Base-by-base conservation (phyloP, 1,284 basidiomycete genomes). In the Pascua sp. region DNA sequence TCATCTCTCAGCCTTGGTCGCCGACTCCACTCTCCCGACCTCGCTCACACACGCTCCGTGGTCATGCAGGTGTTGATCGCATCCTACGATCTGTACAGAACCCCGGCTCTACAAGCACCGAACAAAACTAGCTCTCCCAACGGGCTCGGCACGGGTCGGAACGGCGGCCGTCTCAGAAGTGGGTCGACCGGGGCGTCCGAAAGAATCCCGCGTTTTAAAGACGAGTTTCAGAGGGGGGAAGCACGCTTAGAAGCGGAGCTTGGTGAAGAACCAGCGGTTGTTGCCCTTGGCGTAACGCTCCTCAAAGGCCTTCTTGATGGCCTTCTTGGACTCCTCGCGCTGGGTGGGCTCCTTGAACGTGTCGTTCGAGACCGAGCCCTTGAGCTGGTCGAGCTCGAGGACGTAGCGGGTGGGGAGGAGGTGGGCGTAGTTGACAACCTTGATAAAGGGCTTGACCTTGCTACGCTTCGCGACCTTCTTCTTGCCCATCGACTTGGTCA, bases 401-500 rank as follows among this genome's bases (percentile, higher is more conserved):
- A 89, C 88, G 81, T 97, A 97, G 78, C 94, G 92, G 67, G 93
- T 97, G 55, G 93, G 93, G 87, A 96, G 94, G 63, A 97, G 83
- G 81, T 97, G 93, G 61, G 91, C 89, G 84, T 96, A 96, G 86
- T 97, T 97, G 79, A 96, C 80, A 63, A 94, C 92, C 86, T 96
- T 96, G 84, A 97, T 92, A 81, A 97, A 97, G 69, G 93, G 93
- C 85, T 97, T 97, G 78, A 97, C 87, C 81, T 92, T 93, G 81
- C 85, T 91, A 81, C 93, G 84, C 80, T 84, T 85, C 69, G 87
- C 85, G 64, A 96, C 80, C 80, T 90, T 91, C 85, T 95, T 97
- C 78, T 90, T 86, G 69, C 93, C 91, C 93, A 97, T 97, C 67
- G 89, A 87, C 78, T 88, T 89, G 70, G 91, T 95, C 64, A 96